Conservation (phyloP, 495 filamentous ascomycete species). For the Trichoderma orchidacearum region DNA sequence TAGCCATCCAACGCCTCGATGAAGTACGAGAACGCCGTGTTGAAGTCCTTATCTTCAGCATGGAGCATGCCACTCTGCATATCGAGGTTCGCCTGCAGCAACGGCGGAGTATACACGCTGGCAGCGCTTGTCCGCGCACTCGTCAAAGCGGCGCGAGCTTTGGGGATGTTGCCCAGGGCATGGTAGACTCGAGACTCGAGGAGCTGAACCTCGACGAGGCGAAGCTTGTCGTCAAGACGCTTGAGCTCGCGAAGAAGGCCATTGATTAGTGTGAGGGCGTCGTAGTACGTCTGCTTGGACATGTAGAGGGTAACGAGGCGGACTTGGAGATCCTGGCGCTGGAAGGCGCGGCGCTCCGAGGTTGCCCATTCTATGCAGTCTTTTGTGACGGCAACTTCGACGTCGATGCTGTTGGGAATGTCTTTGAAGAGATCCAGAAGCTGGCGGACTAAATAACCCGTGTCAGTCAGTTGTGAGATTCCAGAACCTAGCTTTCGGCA, state of each 20-base stretch:
- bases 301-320: conserved; percentile 88
- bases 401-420: conserved; percentile 85
- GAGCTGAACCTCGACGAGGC: conserved; percentile 96
- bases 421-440: conserved; percentile 89
- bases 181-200: conserved; percentile 95
- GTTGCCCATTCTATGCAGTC: conserved; percentile 99
- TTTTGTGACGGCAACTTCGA: conserved; percentile 85
- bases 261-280: conserved; percentile 93
- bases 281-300: conserved; percentile 91
- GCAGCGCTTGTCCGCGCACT: conserved; percentile 89
- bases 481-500: too few relatives aligned
- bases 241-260: conserved; percentile 88
- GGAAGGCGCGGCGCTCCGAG: conserved; percentile 81
- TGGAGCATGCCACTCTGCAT: conserved; percentile 99
- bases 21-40: conserved; percentile 96
- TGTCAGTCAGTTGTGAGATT: conserved; percentile 5
- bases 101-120: conserved; percentile 90
- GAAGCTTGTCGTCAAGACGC: conserved; percentile 94
- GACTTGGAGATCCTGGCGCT: conserved; percentile 95
- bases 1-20: conserved; percentile 98
- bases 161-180: conserved; percentile 89
- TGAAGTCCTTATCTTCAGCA: conserved; percentile 97
- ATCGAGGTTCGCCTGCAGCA: conserved; percentile 88
- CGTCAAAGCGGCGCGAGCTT: conserved; percentile 89
- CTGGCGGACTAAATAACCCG: conserved; percentile 64